Conservation (phyloP, 2,329 filamentous ascomycete species). For the Phialophora chinensis region DNA sequence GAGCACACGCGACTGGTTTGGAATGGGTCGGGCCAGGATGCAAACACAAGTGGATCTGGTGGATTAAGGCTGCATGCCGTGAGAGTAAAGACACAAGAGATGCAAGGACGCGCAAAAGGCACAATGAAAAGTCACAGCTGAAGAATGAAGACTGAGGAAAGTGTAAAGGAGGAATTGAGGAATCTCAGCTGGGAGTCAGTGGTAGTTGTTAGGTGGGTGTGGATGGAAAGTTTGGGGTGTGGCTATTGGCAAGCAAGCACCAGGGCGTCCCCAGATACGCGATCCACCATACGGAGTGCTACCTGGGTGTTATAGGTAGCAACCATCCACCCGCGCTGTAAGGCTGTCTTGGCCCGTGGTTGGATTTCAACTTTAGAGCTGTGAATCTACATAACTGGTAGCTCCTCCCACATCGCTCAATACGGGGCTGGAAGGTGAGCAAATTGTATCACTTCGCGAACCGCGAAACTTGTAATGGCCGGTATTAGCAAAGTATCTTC, state of each 20-base stretch:
- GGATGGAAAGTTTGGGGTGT: conserved; percentile 13
- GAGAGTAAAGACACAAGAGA: conserved; percentile 18
- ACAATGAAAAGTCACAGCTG: conserved; percentile 15
- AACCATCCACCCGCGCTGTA: conserved; percentile 8
- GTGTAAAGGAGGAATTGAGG: conserved; percentile 23
- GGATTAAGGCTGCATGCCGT: conserved; percentile 14
- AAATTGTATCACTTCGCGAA: neutral
- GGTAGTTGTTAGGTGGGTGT: conserved; percentile 5
- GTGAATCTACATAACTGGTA: neutral
- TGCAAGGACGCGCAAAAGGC: conserved; percentile 19
- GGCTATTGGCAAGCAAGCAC: conserved; percentile 10
- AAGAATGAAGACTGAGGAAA: conserved; percentile 17
- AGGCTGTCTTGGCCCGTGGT: conserved; percentile 18
- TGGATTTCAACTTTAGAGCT: neutral
- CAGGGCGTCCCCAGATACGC: conserved; percentile 8
- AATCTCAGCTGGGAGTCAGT: conserved; percentile 23
- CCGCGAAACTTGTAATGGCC: neutral
- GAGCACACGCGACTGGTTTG: conserved; percentile 25
- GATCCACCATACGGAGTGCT: conserved; percentile 11
- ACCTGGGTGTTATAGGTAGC: conserved; percentile 11
- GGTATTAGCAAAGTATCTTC: conserved; percentile 3
- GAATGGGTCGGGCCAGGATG: conserved; percentile 21
- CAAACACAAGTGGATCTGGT: conserved; percentile 5
- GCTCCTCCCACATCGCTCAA: neutral
- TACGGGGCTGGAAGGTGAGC: neutral